Base-by-base conservation (phyloP, 306 rosid genomes). In the Abrus pulchellus region DNA sequence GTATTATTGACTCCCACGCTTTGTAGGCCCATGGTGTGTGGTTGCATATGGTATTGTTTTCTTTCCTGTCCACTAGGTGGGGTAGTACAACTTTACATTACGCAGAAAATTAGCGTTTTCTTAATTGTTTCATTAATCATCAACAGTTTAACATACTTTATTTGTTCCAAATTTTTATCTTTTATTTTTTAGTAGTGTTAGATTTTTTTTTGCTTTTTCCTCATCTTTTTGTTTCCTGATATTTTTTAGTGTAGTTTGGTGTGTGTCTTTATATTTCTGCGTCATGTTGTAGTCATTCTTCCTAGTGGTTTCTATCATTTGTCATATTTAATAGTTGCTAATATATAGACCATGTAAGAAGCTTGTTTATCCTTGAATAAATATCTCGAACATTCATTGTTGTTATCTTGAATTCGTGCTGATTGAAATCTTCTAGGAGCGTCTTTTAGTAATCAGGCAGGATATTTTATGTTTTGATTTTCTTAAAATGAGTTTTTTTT, bases 21-120 rank as follows among this genome's bases (percentile, higher is more conserved):
- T 85, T 75, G 93, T 87, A 85, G 97, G 94, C 67, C 92, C 80
- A 73, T 88, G 28, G 34, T 76, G 79, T 81, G 88, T 89, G 90
- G 92, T 82, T 83, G 90, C 86, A 52, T 85, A 56, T 84, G 86
- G 56, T 63, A 53, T 79, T 77, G 86, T 87, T 85, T 83, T 61
- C 71, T 57, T 83, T 54, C 75, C 68, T 74, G 81, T 75, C 73
- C 77, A 74, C 72, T 72, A 9, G 66, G 88, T 85, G 87, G 90
- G 96, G 86, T 50, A 61, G 85, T 68, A 67, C 75, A 76, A 49
- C 87, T 78, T 57, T 74, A 73, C 54, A 72, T 80, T 77, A 57
- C 75, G 85, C 81, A 68, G 44, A 69, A 66, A 81, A 85, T 82
- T 78, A 80, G 67, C 57, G 40, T 27, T 74, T 61, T 32, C 72